A percentile compares a stretch with the other conserved stretches of the same genome.
phyloP scores from a whole-genome alignment of 306 rosid species.

The Gleditsia sinensis region DNA sequence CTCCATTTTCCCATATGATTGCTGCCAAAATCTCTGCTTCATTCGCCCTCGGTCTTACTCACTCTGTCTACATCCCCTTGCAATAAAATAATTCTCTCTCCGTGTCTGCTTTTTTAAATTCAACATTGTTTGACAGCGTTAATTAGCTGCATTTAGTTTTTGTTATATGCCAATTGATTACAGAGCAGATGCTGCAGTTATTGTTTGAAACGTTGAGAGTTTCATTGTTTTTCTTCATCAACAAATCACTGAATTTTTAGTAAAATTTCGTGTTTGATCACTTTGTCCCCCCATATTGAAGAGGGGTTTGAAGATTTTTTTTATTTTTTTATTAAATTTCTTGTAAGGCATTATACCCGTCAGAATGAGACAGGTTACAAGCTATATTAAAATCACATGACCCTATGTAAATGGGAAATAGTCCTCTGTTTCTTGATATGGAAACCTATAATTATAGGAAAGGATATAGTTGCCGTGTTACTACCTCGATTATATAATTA shows the following conservation, averaged over 20 bases:
- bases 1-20: neutral
- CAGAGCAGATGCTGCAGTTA: neutral
- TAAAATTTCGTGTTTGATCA: slow-evolving; percentile 29
- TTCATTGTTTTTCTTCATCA: slow-evolving; percentile 7
- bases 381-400: no score
- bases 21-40: slow-evolving; percentile 34
- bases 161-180: slow-evolving; percentile 1
- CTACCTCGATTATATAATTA: no score
- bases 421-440: no score
- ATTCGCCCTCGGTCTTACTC: slow-evolving; percentile 23
- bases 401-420: no score
- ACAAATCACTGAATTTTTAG: no score
- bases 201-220: neutral
- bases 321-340: no score
- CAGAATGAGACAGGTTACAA: neutral
- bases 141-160: neutral
- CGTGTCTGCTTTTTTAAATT: neutral
- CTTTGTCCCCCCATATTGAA: neutral
- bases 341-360: slow-evolving; percentile 8
- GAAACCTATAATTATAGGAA: no score
- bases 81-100: slow-evolving; percentile 26
- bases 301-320: slow-evolving; percentile 21
- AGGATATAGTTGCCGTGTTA: no score
- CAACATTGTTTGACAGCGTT: neutral
- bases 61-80: slow-evolving; percentile 2